Percentiles rank a stretch among this genome's conserved stretches.
Evolutionary conservation across 1,284 basidiomycete species (phyloP).

Genomic region (Golubevia pallescens): DNA sequence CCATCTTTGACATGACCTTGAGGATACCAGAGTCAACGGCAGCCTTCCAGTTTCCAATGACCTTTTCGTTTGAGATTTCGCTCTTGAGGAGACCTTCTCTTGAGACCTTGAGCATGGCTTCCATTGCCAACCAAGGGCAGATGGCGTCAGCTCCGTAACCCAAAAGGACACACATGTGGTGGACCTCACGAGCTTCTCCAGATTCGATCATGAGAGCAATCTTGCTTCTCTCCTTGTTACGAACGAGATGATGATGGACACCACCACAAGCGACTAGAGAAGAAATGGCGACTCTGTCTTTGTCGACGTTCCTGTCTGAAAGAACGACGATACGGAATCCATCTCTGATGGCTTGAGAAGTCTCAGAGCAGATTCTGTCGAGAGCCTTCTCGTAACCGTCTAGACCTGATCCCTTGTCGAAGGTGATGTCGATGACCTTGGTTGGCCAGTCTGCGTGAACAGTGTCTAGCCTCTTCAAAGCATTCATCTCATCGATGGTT

Average conservation of each 20-base stretch:
- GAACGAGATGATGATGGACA: conserved; percentile 61
- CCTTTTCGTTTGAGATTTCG: conserved; percentile 35
- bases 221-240: conserved; percentile 56
- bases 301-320: conserved; percentile 48
- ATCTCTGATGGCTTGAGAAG: conserved; percentile 49
- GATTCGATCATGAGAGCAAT: conserved; percentile 56
- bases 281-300: conserved; percentile 50
- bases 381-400: conserved; percentile 50
- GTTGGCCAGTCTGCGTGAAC: conserved; percentile 46
- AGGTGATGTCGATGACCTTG: conserved; percentile 56
- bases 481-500: conserved; percentile 49
- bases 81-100: conserved; percentile 57
- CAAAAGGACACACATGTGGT: conserved; percentile 59
- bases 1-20: conserved; percentile 62
- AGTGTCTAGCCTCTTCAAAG: conserved; percentile 46
- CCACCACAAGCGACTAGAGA: conserved; percentile 55
- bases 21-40: conserved; percentile 55
- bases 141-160: conserved; percentile 61
- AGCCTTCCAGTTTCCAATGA: conserved; percentile 48
- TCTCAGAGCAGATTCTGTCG: conserved; percentile 54
- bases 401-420: conserved; percentile 43
- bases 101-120: conserved; percentile 56
- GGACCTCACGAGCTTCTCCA: conserved; percentile 58
- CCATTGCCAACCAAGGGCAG: conserved; percentile 59
- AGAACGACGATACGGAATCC: conserved; percentile 47